Percentiles rank a stretch among this genome's conserved stretches.
Conservation (phyloP, 192 early-diverging fungal species). For the Phycomyces nitens region DNA sequence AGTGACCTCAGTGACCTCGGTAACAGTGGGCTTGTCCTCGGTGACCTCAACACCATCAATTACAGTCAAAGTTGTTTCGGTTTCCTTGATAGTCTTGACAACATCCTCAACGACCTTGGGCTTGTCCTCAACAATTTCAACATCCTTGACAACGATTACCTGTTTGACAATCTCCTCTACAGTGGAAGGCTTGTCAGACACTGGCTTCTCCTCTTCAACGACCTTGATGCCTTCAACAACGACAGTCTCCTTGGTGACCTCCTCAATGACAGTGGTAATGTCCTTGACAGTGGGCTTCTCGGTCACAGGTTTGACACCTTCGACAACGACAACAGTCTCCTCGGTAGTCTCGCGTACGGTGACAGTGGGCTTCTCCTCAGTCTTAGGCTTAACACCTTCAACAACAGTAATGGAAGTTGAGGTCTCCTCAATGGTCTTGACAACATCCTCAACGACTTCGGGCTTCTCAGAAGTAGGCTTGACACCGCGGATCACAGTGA, state of each 20-base stretch:
- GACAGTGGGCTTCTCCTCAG: neutral
- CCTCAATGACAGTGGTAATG: neutral
- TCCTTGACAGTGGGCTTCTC: neutral
- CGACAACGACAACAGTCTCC: neutral
- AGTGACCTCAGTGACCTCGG: too few relatives aligned
- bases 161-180: too few relatives aligned
- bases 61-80: too few relatives aligned
- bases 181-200: too few relatives aligned
- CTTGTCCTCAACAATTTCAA: too few relatives aligned
- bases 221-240: neutral
- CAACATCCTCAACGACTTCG: neutral
- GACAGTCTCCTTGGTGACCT: neutral
- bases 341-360: neutral
- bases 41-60: too few relatives aligned
- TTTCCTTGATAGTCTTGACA: too few relatives aligned
- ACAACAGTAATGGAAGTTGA: neutral
- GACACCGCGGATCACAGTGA: neutral
- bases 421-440: neutral
- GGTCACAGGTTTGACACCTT: neutral
- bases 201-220: neutral
- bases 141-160: too few relatives aligned
- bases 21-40: too few relatives aligned
- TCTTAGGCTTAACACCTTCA: neutral
- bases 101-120: too few relatives aligned
- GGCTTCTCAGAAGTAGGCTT: too few relatives aligned